Evolutionary conservation across 2,329 filamentous ascomycete species (phyloP).

Genomic region (Alternaria conjuncta): DNA sequence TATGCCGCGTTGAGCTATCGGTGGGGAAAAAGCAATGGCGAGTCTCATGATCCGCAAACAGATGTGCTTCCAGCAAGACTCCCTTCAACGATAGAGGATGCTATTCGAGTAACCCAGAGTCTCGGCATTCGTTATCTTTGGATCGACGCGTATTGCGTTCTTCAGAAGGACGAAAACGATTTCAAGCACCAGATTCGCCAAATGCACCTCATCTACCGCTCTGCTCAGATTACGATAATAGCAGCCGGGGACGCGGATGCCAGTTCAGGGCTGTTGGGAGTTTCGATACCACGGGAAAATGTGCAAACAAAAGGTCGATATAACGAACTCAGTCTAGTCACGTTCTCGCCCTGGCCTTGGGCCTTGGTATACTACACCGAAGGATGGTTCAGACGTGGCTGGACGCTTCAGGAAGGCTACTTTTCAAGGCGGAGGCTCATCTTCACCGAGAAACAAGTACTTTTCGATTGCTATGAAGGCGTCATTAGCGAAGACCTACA

Average conservation of each 20-base stretch:
- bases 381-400: background rate
- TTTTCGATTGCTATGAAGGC: background rate
- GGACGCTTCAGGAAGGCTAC: background rate
- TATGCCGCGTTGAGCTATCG: background rate
- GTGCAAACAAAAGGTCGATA: background rate
- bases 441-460: background rate
- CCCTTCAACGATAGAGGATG: background rate
- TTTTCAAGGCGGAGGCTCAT: background rate
- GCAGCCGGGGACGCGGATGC: background rate
- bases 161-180: background rate
- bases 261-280: background rate
- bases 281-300: background rate
- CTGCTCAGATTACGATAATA: background rate
- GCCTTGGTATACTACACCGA: background rate
- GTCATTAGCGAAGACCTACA: background rate
- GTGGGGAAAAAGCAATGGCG: background rate
- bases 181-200: background rate
- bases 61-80: background rate
- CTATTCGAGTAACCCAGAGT: background rate
- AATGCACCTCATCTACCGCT: background rate
- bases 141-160: background rate
- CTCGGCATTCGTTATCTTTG: background rate
- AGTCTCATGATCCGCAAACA: background rate
- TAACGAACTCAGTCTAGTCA: background rate
- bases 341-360: background rate